Evolutionary conservation across 345 rosid species (phyloP).

Genomic region (Pugionium cornutum): DNA sequence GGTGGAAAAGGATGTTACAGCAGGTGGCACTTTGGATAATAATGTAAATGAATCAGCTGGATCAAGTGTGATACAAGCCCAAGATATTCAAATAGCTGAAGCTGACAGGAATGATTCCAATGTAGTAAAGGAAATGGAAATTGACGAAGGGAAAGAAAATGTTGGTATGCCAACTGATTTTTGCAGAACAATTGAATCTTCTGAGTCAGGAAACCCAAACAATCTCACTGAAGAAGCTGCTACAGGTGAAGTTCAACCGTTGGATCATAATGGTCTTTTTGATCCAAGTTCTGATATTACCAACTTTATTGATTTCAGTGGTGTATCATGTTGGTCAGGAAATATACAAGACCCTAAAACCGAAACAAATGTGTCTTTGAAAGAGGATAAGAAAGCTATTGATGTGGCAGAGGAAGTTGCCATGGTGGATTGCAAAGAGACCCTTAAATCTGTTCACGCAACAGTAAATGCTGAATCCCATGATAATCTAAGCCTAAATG

Average conservation of each 20-base stretch:
- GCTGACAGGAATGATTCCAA: slow-evolving; percentile 39
- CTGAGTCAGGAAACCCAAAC: slow-evolving; percentile 26
- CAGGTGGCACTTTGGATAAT: slow-evolving; percentile 46
- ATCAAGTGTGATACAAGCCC: slow-evolving; percentile 38
- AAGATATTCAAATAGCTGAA: slow-evolving; percentile 38
- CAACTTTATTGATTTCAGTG: slow-evolving; percentile 48
- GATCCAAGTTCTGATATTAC: slow-evolving; percentile 41
- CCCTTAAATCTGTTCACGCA: slow-evolving; percentile 13
- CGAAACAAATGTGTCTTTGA: slow-evolving; percentile 29
- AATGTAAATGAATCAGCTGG: slow-evolving; percentile 46
- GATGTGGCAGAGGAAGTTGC: slow-evolving; percentile 35
- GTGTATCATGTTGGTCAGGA: slow-evolving; percentile 44
- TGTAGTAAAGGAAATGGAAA: slow-evolving; percentile 33
- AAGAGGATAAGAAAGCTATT: slow-evolving; percentile 31
- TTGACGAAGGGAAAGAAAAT: slow-evolving; percentile 35
- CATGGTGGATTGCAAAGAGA: slow-evolving; percentile 23
- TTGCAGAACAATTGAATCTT: too few species aligned
- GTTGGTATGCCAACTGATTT: slow-evolving; percentile 10
- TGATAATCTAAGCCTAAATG: not conserved
- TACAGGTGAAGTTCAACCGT: slow-evolving; percentile 42
- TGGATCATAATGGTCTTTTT: slow-evolving; percentile 42
- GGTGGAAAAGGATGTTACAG: slow-evolving; percentile 39
- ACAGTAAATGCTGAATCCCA: slow-evolving; percentile 17
- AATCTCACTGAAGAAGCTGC: slow-evolving; percentile 29
- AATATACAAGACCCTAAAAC: slow-evolving; percentile 39